These are phyloP conservation scores for Gymnopus androsaceus DNA, from an alignment of 1,284 basidiomycete species.

Conservation along the genomic window DNA sequence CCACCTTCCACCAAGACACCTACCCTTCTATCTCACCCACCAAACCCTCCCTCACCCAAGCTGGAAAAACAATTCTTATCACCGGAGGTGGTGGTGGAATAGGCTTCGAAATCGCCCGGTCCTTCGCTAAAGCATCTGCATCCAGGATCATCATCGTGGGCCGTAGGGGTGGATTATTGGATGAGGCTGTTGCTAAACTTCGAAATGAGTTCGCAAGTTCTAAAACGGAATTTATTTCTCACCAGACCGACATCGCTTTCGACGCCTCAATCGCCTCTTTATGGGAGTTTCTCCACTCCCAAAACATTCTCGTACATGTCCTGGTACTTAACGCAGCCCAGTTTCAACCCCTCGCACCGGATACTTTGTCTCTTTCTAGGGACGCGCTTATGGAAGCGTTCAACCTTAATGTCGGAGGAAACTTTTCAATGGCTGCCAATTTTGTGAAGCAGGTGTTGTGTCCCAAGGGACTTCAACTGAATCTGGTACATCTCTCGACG, in stretches of 20 bases:
- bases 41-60: neutral
- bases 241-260: neutral
- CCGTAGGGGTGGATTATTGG: neutral
- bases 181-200: neutral
- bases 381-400: neutral
- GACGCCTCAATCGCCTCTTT: neutral
- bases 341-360: neutral
- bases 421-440: neutral
- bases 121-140: neutral
- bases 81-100: neutral
- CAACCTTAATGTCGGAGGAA: neutral
- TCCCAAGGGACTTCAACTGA: neutral
- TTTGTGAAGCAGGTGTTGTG: neutral
- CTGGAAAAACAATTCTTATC: neutral
- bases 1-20: neutral
- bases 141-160: neutral
- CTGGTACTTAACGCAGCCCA: constrained; percentile 1
- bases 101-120: neutral
- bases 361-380: neutral
- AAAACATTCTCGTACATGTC: neutral
- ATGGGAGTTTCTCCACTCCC: neutral
- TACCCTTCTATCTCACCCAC: neutral
- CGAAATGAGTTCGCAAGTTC: neutral
- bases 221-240: neutral
- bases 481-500: neutral